Percentiles rank a stretch among this genome's conserved stretches.
These are phyloP conservation scores for Furcasterigmium furcatum DNA, from an alignment of 2,329 filamentous ascomycete species.

Conservation along the genomic window DNA sequence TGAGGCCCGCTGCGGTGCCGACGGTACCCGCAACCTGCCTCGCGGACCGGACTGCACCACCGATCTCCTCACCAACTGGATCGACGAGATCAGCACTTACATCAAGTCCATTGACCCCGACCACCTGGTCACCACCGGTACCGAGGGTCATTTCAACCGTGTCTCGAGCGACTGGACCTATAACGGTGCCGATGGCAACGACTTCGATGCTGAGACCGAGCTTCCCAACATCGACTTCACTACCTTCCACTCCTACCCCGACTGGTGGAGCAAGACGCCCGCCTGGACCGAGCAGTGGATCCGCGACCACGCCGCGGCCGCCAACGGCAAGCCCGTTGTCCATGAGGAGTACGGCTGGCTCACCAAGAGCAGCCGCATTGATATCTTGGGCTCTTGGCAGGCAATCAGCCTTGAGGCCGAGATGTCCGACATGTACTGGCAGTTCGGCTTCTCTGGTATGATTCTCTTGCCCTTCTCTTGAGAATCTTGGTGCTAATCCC, in stretches of 20 bases:
- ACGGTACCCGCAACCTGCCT: slow-evolving; percentile 41
- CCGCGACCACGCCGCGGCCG: slow-evolving; percentile 44
- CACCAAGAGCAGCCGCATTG: slow-evolving; percentile 41
- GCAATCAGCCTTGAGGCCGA: slow-evolving; percentile 40
- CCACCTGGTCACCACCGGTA: slow-evolving; percentile 53
- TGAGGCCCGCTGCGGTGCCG: slow-evolving; percentile 50
- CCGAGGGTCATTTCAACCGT: slow-evolving; percentile 55
- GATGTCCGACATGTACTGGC: slow-evolving; percentile 54
- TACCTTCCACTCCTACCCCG: slow-evolving; percentile 53
- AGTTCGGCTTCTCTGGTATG: slow-evolving; percentile 38
- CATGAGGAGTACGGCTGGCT: slow-evolving; percentile 56
- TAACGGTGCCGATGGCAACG: slow-evolving; percentile 45
- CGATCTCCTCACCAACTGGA: slow-evolving; percentile 42
- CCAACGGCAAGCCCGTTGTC: slow-evolving; percentile 47
- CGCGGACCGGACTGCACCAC: slow-evolving; percentile 34
- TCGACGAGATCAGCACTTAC: slow-evolving; percentile 50
- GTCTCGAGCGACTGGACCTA: slow-evolving; percentile 39
- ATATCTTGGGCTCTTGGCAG: slow-evolving; percentile 48
- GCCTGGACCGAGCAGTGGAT: slow-evolving; percentile 53
- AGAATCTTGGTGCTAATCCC: no score
- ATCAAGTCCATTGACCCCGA: slow-evolving; percentile 48
- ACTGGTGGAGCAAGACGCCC: slow-evolving; percentile 51
- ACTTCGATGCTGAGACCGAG: slow-evolving; percentile 48
- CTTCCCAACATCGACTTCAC: slow-evolving; percentile 50
- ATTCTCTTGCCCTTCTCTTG: slow-evolving; percentile 11